A percentile compares a stretch with the other conserved stretches of the same genome.
These are phyloP conservation scores for Cicer judaicum DNA, from an alignment of 306 rosid genomes.

Conservation along the genomic window DNA sequence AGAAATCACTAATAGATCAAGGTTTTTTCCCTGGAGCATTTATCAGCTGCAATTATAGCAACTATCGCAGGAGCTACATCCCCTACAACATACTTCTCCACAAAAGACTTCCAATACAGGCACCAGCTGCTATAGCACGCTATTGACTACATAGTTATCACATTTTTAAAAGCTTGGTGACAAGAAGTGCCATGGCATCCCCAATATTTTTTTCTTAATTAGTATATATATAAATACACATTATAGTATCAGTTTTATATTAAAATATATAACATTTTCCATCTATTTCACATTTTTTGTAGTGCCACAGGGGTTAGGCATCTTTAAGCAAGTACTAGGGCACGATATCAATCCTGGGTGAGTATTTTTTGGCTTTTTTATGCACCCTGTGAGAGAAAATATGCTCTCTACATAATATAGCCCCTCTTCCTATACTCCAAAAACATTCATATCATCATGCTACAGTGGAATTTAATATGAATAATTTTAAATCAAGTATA, in stretches of 20 bases:
- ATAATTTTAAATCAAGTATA: conserved; percentile 5
- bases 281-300: background rate
- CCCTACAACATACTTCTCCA: background rate
- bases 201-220: background rate
- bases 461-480: background rate
- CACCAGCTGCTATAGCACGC: background rate
- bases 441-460: background rate
- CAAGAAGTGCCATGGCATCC: background rate
- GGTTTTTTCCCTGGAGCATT: background rate
- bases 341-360: background rate
- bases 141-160: background rate
- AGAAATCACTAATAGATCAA: background rate
- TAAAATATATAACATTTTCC: background rate
- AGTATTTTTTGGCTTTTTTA: background rate
- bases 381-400: background rate
- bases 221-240: background rate
- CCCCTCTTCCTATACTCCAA: background rate
- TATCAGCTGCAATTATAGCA: background rate
- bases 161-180: background rate
- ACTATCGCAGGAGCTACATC: background rate
- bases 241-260: background rate
- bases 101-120: too few relatives aligned
- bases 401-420: background rate
- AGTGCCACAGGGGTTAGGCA: background rate
- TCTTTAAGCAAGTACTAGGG: conserved; percentile 5